Percentiles rank a stretch among this genome's conserved stretches.
Evolutionary conservation across 2,329 filamentous ascomycete genomes (phyloP).

Genomic region (Aspergillus japonicus): DNA sequence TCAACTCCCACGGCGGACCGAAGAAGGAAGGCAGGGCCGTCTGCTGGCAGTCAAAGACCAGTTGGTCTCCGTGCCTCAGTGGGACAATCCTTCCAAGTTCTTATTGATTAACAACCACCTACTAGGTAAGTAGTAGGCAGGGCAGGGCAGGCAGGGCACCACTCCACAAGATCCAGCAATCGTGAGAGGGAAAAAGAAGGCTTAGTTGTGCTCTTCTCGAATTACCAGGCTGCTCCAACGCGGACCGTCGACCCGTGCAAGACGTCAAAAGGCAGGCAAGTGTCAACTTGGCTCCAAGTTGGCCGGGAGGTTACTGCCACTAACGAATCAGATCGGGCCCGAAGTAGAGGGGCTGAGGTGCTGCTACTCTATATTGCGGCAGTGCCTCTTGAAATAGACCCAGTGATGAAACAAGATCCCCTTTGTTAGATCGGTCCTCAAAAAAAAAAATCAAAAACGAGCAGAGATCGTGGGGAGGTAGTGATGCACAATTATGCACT

Average conservation of each 20-base stretch:
- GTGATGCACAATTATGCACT: not conserved
- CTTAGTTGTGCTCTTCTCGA: too few species aligned
- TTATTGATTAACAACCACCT: slow-evolving; percentile 2
- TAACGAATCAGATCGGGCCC: slow-evolving; percentile 24
- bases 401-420: slow-evolving; percentile 1
- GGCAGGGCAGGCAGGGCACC: not conserved
- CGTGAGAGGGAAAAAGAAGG: not conserved
- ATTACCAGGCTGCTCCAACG: slow-evolving; percentile 9
- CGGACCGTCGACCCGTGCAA: slow-evolving; percentile 7
- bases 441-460: not conserved
- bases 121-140: not conserved
- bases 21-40: slow-evolving; percentile 4
- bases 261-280: slow-evolving; percentile 16
- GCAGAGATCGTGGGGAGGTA: not conserved
- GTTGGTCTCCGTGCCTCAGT: not conserved
- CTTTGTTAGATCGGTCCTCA: not conserved
- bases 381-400: slow-evolving; percentile 23
- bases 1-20: slow-evolving; percentile 4
- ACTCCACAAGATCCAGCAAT: not conserved
- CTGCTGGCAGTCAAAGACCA: not conserved
- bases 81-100: not conserved
- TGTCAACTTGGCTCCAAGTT: slow-evolving; percentile 22
- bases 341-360: slow-evolving; percentile 19
- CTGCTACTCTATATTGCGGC: slow-evolving; percentile 16
- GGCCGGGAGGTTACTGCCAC: slow-evolving; percentile 22